A percentile compares a stretch with the other conserved stretches of the same genome.
phyloP scores from a whole-genome alignment of 2,329 filamentous ascomycete species.

The Diaporthe sp. region DNA sequence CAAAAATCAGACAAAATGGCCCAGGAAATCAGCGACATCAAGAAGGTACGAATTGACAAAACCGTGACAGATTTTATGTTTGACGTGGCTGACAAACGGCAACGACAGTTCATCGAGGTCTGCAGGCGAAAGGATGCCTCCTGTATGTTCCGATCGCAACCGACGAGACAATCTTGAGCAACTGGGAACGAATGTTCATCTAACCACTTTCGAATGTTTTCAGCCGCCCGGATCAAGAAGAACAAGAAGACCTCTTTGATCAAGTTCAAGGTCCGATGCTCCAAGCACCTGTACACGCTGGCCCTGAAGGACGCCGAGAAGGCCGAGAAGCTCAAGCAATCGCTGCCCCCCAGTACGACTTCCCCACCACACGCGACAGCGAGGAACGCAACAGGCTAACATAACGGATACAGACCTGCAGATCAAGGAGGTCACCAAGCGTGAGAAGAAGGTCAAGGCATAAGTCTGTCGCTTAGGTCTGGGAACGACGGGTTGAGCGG shows the following conservation, averaged over 20 bases:
- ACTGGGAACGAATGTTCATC: constrained; percentile 38
- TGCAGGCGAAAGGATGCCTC: constrained; percentile 99
- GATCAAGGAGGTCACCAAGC: constrained; percentile 70
- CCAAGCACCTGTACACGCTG: constrained; percentile 96
- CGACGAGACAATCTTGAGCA: constrained; percentile 33
- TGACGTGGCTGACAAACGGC: constrained; percentile 43
- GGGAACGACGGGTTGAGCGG: constrained; percentile 36
- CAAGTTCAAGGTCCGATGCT: constrained; percentile 99
- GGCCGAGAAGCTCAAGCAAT: constrained; percentile 99
- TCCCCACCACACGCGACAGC: constrained; percentile 3
- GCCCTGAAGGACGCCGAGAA: constrained; percentile 99
- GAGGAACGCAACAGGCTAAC: constrained; percentile 51
- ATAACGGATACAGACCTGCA: constrained; percentile 59
- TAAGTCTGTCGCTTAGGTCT: constrained; percentile 47
- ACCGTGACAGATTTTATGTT: constrained; percentile 21
- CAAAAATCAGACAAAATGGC: constrained; percentile 85
- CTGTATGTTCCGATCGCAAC: constrained; percentile 76
- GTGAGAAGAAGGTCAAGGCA: constrained; percentile 69
- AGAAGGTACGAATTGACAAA: constrained; percentile 70
- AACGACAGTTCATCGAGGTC: constrained; percentile 97
- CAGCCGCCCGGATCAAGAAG: constrained; percentile 96
- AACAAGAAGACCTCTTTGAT: constrained; percentile 90
- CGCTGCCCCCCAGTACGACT: constrained; percentile 91
- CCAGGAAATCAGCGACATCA: constrained; percentile 98
- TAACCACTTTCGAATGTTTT: constrained; percentile 42